These are phyloP conservation scores for Pythium biforme DNA, from an alignment of 352 stramenopile species.

Conservation along the genomic window DNA sequence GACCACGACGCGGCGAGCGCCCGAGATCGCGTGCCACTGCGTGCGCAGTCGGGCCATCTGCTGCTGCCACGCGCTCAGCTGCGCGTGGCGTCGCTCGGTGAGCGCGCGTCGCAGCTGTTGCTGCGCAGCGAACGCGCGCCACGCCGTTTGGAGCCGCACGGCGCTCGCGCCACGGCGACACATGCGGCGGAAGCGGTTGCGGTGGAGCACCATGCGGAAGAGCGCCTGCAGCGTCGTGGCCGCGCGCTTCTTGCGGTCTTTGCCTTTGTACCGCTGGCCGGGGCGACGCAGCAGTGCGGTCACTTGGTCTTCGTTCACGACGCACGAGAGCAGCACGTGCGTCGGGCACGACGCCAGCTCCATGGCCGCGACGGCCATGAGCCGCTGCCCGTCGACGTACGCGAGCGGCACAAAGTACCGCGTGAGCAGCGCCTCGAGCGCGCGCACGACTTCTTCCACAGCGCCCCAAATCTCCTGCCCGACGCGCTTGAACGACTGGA, in stretches of 20 bases:
- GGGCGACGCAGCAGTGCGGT: constrained; percentile 55
- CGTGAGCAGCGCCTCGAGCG: constrained; percentile 70
- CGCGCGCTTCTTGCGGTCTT: constrained; percentile 57
- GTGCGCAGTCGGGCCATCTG: constrained; percentile 47
- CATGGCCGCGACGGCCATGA: constrained; percentile 71
- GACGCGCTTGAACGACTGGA: constrained; percentile 80
- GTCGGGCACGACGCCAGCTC: constrained; percentile 48
- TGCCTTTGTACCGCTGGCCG: constrained; percentile 78
- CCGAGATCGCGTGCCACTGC: constrained; percentile 55
- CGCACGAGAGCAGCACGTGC: constrained; percentile 69
- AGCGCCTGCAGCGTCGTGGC: constrained; percentile 72
- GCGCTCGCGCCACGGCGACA: constrained; percentile 42
- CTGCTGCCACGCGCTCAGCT: constrained; percentile 42
- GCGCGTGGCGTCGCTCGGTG: constrained; percentile 32
- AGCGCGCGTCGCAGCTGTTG: constrained; percentile 41
- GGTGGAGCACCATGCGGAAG: constrained; percentile 59
- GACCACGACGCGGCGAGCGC: constrained; percentile 59
- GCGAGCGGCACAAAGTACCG: constrained; percentile 86
- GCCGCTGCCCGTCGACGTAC: constrained; percentile 80
- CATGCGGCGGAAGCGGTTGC: constrained; percentile 43
- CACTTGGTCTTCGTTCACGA: constrained; percentile 89
- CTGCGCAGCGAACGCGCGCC: constrained; percentile 50
- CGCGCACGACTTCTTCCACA: constrained; percentile 67
- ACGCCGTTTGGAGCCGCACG: constrained; percentile 60
- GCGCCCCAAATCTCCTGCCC: constrained; percentile 81